Percentiles rank a stretch among this genome's conserved stretches.
phyloP scores from a whole-genome alignment of 805 yeast genomes.

The Metschnikowia lochheadii region DNA sequence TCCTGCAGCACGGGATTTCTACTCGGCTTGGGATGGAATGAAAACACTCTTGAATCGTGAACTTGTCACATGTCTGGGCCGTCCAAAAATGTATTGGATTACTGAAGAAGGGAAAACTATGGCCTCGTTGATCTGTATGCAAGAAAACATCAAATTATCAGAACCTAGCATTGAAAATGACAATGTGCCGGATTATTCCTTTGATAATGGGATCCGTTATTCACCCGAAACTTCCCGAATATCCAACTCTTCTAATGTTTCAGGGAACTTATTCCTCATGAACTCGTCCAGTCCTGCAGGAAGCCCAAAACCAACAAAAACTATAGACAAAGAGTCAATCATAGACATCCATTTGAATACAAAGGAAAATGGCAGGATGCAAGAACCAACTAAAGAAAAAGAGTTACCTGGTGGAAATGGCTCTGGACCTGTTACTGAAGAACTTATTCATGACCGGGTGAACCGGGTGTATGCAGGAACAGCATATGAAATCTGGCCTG shows the following conservation, averaged over 20 bases:
- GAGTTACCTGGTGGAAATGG: too few relatives aligned
- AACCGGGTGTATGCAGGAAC: constrained; percentile 21
- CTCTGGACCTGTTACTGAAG: too few relatives aligned
- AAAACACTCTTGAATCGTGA: constrained; percentile 60
- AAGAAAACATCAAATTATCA: constrained; percentile 30
- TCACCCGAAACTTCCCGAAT: neutral
- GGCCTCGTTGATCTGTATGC: constrained; percentile 52
- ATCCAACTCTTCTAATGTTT: neutral
- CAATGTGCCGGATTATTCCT: constrained; percentile 22
- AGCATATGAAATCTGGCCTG: constrained; percentile 55
- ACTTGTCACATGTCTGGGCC: constrained; percentile 51
- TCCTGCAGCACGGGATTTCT: constrained; percentile 56
- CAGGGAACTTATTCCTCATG: neutral
- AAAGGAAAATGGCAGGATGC: too few relatives aligned
- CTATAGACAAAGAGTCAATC: too few relatives aligned
- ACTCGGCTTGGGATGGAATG: constrained; percentile 73
- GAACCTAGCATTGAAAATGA: constrained; percentile 18
- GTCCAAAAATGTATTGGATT: constrained; percentile 57
- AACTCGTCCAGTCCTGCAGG: constrained; percentile 5
- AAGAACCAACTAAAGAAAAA: neutral
- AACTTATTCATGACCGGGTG: constrained; percentile 21
- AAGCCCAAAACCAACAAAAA: neutral
- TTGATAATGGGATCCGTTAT: constrained; percentile 33
- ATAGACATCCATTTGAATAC: too few relatives aligned
- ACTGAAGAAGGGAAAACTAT: constrained; percentile 67